Conservation (phyloP, 768 basidiomycete genomes). For the Polyporus arcularius region DNA sequence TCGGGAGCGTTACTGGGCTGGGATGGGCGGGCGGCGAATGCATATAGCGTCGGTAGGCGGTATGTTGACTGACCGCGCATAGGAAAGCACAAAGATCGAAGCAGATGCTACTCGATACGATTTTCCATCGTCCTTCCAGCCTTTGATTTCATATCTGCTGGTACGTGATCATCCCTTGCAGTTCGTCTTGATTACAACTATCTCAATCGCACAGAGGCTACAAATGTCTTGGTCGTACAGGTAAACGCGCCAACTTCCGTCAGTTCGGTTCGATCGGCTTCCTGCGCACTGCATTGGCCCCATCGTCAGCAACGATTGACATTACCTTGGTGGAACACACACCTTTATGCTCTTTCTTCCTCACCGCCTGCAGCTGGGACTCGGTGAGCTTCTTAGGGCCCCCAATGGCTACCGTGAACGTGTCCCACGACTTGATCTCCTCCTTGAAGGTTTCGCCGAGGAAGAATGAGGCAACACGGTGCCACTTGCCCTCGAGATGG, state of each 20-base stretch:
- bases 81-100: too few relatives aligned
- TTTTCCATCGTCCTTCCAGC: too few relatives aligned
- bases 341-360: constrained; percentile 6
- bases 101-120: too few relatives aligned
- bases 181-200: too few relatives aligned
- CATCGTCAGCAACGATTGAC: not conserved
- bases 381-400: not conserved
- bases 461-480: constrained; percentile 7
- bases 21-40: too few relatives aligned
- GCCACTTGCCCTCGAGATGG: constrained; percentile 1
- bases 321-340: not conserved
- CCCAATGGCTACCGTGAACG: not conserved
- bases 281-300: not conserved
- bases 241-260: not conserved
- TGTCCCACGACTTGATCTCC: constrained; percentile 4
- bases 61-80: too few relatives aligned
- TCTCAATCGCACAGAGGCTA: too few relatives aligned
- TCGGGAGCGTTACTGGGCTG: too few relatives aligned
- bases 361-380: not conserved
- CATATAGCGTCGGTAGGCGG: too few relatives aligned
- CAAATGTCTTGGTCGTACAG: too few relatives aligned
- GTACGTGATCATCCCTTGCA: not conserved
- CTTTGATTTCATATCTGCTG: too few relatives aligned
- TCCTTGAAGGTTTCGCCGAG: constrained; percentile 3
- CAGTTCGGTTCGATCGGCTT: constrained; percentile 9